These are phyloP conservation scores for Paraphaeosphaeria minitans DNA, from an alignment of 2,329 filamentous ascomycete species.

Conservation along the genomic window DNA sequence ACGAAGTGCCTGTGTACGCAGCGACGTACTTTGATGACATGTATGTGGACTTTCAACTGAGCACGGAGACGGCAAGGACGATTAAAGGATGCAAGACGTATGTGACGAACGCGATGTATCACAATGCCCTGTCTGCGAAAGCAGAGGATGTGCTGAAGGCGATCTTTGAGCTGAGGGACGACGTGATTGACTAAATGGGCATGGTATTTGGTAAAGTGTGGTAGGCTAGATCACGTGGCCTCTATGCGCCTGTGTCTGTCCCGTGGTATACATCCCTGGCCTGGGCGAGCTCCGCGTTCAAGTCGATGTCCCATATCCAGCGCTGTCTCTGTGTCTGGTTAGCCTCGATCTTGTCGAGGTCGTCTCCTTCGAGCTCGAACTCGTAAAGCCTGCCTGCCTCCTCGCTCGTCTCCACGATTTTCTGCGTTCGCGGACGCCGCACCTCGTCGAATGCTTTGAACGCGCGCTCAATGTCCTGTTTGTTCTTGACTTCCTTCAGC, in stretches of 20 bases:
- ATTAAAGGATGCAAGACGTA: slow-evolving; percentile 81
- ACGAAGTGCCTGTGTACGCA: slow-evolving; percentile 84
- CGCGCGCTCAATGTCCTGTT: slow-evolving; percentile 40
- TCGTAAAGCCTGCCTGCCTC: slow-evolving; percentile 48
- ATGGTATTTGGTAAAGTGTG: neutral
- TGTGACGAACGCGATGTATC: slow-evolving; percentile 85
- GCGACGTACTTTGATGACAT: slow-evolving; percentile 86
- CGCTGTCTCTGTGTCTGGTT: slow-evolving; percentile 38
- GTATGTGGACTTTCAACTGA: slow-evolving; percentile 83
- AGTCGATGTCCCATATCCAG: slow-evolving; percentile 51
- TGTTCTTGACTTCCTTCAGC: slow-evolving; percentile 33
- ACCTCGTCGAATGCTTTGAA: slow-evolving; percentile 39
- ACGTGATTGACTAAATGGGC: slow-evolving; percentile 58
- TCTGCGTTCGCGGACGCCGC: slow-evolving; percentile 34
- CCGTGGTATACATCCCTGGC: slow-evolving; percentile 35
- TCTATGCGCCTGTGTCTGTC: slow-evolving; percentile 1
- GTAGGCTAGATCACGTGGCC: neutral
- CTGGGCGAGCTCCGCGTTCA: slow-evolving; percentile 41
- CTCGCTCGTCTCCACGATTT: slow-evolving; percentile 35
- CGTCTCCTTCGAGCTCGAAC: slow-evolving; percentile 46
- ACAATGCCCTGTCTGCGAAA: slow-evolving; percentile 77
- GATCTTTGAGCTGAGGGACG: slow-evolving; percentile 78
- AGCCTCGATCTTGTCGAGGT: slow-evolving; percentile 45
- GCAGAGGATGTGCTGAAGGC: slow-evolving; percentile 77
- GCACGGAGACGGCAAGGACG: slow-evolving; percentile 72